These are phyloP conservation scores for Xylaria polymorpha DNA, from an alignment of 2,329 filamentous ascomycete genomes.

Conservation along the genomic window DNA sequence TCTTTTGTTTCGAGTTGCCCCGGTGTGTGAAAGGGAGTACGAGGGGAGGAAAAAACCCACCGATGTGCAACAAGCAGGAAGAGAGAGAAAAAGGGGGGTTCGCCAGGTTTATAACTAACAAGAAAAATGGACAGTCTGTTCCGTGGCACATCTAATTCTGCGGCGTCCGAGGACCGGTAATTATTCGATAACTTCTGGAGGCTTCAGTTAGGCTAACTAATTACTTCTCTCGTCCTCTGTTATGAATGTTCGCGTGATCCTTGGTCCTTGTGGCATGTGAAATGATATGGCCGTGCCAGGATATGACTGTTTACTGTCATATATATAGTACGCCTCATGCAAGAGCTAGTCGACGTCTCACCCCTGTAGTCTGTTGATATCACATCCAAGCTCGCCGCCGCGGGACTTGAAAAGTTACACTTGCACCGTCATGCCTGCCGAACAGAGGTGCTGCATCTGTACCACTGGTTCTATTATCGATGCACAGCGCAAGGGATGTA, in stretches of 20 bases:
- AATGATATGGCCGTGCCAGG: not conserved
- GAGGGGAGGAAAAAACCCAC: not conserved
- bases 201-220: slow-evolving; percentile 1
- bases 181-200: not conserved
- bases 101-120: not conserved
- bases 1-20: not conserved
- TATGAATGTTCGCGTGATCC: not conserved
- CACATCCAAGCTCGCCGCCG: not conserved
- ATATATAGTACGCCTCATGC: not conserved
- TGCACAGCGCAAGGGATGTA: not conserved
- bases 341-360: not conserved
- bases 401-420: not conserved
- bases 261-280: not conserved
- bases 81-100: not conserved
- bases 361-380: not conserved
- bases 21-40: not conserved
- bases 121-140: not conserved
- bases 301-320: not conserved
- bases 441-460: not conserved
- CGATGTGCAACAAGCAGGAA: not conserved
- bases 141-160: not conserved
- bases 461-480: not conserved
- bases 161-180: not conserved
- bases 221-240: not conserved
- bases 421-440: not conserved